Evolutionary conservation across 1,139 yeast species (phyloP), one percentile per base, ranked within the genome.

Genomic region (Ashbya aceris): DNA sequence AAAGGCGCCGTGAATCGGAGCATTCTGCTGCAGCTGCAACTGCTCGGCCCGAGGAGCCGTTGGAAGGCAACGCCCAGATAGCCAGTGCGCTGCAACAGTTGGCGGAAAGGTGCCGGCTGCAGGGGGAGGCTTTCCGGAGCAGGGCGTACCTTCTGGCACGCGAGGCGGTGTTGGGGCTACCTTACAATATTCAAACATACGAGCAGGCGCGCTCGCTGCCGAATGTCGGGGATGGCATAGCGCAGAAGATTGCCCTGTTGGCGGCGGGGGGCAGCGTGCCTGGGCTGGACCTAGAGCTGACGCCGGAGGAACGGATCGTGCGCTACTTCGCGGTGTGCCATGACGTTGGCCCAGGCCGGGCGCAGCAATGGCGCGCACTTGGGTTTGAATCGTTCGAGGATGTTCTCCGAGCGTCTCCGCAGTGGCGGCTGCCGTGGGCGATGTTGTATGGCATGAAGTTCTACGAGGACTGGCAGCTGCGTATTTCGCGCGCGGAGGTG

Each of bases 331-430:
- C 63, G 36, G 64, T 67, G 2, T 70, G 79, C 11, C 68, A 73
- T 52, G 79, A 79, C 0, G 77, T 78, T 9, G 84, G 83, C 1
- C 59, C 69, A 1, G 54, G 48, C 9, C 64, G 64, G 2, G 79
- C 83, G 0, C 53, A 60, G 35, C 57, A 63, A 36, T 73, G 79
- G 70, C 61, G 67, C 35, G 46, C 57, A 9, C 48, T 65, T 40
- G 76, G 76, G 0, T 48, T 61, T 14, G 56, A 65, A 9, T 62
- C 71, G 0, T 56, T 77, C 12, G 64, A 66, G 0, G 77, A 74
- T 41, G 62, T 73, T 2, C 37, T 50, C 2, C 46, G 54, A 8
- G 54, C 65, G 34, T 43, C 37, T 10, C 54, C 59, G 1, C 51
- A 56, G 1, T 66, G 65, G 40, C n/a, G 14, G 27, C 56, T 70